phyloP scores from a whole-genome alignment of 202 grass and related monocot genomes.

The Elaeis oleifera region DNA sequence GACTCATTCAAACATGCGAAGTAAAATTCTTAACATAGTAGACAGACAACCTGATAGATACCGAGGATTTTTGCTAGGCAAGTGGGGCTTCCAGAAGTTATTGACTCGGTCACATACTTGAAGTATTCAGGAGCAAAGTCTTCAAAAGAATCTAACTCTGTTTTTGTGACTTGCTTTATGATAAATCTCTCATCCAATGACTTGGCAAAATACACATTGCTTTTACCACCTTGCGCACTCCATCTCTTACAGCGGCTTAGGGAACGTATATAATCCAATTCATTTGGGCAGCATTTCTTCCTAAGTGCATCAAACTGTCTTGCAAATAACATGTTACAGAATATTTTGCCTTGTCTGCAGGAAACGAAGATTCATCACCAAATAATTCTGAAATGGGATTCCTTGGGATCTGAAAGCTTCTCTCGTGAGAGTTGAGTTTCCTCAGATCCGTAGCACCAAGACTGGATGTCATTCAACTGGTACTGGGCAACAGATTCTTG shows the following conservation, averaged over 20 bases:
- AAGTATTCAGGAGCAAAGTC: conserved; percentile 76
- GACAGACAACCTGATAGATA: conserved; percentile 71
- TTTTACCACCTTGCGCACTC: conserved; percentile 90
- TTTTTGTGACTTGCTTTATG: conserved; percentile 86
- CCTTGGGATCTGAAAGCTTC: conserved; percentile 39
- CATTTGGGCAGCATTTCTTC: conserved; percentile 56
- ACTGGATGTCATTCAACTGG: conserved; percentile 19
- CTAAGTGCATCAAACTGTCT: conserved; percentile 63
- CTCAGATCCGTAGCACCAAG: conserved; percentile 21
- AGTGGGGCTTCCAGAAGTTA: conserved; percentile 60
- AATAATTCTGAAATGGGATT: conserved; percentile 60
- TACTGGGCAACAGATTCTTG: neutral
- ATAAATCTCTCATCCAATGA: conserved; percentile 84
- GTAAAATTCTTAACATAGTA: neutral
- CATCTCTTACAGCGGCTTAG: conserved; percentile 84
- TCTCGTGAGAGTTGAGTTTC: conserved; percentile 31
- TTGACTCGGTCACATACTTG: conserved; percentile 48
- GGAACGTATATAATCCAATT: conserved; percentile 68
- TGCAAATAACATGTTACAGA: conserved; percentile 76
- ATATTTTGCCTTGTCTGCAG: conserved; percentile 61
- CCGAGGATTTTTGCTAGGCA: conserved; percentile 82
- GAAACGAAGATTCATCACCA: conserved; percentile 60
- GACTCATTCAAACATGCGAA: too few species aligned
- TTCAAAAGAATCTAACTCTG: conserved; percentile 85
- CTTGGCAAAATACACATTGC: conserved; percentile 93